Evolutionary conservation across 2,329 filamentous ascomycete species (phyloP), one percentile per base, ranked within the genome.

Genomic region (Colletotrichum australisinense): DNA sequence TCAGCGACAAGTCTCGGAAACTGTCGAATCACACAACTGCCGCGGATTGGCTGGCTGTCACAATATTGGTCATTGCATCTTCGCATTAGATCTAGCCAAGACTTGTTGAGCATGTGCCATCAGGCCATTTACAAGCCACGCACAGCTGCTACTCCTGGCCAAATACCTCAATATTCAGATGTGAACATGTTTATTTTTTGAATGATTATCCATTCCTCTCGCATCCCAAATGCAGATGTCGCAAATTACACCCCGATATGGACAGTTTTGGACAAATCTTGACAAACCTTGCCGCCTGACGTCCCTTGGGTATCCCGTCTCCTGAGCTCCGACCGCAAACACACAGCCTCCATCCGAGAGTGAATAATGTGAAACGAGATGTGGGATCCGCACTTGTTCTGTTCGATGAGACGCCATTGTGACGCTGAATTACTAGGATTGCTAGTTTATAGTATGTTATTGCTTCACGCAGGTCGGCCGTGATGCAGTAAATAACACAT

Each of bases 231-330:
- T 64, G 67, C 56, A 65, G 26, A 35, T 14, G 22, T 72, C 42
- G 16, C 58, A 49, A 58, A 63, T 63, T 63, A 72, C 52, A 67
- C 46, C 46, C 67, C 56, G n/a, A 49, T 66, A 53, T 62, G 63
- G 57, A 57, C 68, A 67, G 22, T 46, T n/a, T 11, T 57, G 26
- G 24, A 49, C 60, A 62, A 70, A 70, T 63, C 63, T 52, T 55
- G 42, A 67, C 72, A 72, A 67, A 53, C 38, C 68, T 38, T 22
- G 68, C 72, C 68, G 28, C 70, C 67, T 24, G 38, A 49, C 66
- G 68, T 63, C 63, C 62, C 28, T 72, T 72, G 72, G 72, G 69
- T 67, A 74, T 72, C 63, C 68, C 68, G 62, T 59, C 26, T 52
- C 70, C 69, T 67, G 30, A 42, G 62, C 62, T 72, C 57, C 68